A percentile compares a stretch with the other conserved stretches of the same genome.
Conservation (phyloP, 441 rosid genomes). For the Populus trichocarpa region DNA sequence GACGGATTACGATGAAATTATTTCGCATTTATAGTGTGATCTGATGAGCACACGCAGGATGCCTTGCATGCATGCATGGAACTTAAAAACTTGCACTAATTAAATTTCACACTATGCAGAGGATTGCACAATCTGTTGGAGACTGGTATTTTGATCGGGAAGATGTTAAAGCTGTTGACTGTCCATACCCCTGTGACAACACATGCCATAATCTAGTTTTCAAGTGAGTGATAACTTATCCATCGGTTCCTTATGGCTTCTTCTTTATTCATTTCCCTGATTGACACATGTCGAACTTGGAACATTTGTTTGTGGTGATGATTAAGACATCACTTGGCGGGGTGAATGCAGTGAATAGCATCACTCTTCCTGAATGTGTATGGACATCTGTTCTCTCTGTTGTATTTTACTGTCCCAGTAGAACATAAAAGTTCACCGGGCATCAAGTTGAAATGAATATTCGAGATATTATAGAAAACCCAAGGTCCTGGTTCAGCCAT, state of each 20-base stretch:
- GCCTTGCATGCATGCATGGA: not conserved
- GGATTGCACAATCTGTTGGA: slow-evolving; percentile 82
- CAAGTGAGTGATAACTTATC: slow-evolving; percentile 35
- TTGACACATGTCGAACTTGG: slow-evolving; percentile 21
- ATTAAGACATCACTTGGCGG: slow-evolving; percentile 12
- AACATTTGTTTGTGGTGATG: slow-evolving; percentile 19
- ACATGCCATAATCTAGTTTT: slow-evolving; percentile 79
- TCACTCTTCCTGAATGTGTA: slow-evolving; percentile 5
- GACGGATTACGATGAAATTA: not conserved
- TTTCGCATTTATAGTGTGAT: not conserved
- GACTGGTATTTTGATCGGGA: slow-evolving; percentile 94
- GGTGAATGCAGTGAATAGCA: slow-evolving; percentile 16
- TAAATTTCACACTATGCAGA: slow-evolving; percentile 39
- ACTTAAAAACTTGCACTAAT: not conserved
- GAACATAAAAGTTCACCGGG: slow-evolving; percentile 7
- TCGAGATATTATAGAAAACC: not conserved
- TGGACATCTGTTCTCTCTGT: not conserved
- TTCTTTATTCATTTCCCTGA: slow-evolving; percentile 11
- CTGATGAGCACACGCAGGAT: not conserved
- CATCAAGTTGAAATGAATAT: not conserved
- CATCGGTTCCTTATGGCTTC: slow-evolving; percentile 18
- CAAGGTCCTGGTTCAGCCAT: not conserved
- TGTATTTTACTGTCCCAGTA: not conserved
- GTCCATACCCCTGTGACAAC: slow-evolving; percentile 83
- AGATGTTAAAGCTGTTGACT: slow-evolving; percentile 63